Percentiles rank a stretch among this genome's conserved stretches.
These are phyloP conservation scores for Aureobasidium subglaciale DNA, from an alignment of 2,329 filamentous ascomycete species.

Conservation along the genomic window DNA sequence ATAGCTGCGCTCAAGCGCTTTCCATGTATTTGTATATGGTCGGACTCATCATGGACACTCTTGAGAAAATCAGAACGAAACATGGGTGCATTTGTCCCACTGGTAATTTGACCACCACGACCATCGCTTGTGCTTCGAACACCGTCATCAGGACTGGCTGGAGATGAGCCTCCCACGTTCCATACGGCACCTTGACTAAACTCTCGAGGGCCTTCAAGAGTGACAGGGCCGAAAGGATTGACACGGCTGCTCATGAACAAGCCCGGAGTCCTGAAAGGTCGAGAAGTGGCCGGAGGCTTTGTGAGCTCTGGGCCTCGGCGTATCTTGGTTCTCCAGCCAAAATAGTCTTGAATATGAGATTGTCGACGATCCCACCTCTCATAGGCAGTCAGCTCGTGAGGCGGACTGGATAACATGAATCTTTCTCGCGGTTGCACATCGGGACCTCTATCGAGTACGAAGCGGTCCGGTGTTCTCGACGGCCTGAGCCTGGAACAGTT, in stretches of 20 bases:
- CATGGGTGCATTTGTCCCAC: slow-evolving; percentile 64
- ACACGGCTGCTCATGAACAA: slow-evolving; percentile 12
- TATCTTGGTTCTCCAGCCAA: background rate
- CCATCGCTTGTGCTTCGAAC: slow-evolving; percentile 48
- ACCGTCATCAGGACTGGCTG: slow-evolving; percentile 43
- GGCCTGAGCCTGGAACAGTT: background rate
- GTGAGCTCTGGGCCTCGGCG: background rate
- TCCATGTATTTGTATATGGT: slow-evolving; percentile 63
- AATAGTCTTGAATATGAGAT: background rate
- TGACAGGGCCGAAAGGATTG: background rate
- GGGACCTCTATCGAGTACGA: slow-evolving; percentile 39
- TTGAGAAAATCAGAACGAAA: slow-evolving; percentile 49
- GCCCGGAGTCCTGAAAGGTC: background rate
- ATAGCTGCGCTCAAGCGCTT: slow-evolving; percentile 72
- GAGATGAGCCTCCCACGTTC: slow-evolving; percentile 65
- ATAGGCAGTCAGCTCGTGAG: background rate
- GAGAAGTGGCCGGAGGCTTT: background rate
- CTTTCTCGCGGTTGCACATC: background rate
- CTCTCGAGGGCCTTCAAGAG: slow-evolving; percentile 16
- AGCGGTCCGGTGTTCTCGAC: slow-evolving; percentile 48
- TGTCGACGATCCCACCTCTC: slow-evolving; percentile 4
- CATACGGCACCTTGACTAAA: slow-evolving; percentile 65
- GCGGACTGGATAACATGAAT: slow-evolving; percentile 6
- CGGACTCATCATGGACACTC: slow-evolving; percentile 40
- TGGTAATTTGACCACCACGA: slow-evolving; percentile 56